Evolutionary conservation across 176 grass and related monocot genomes (phyloP), one percentile per base, ranked within the genome.

Genomic region (Musa itinerans): DNA sequence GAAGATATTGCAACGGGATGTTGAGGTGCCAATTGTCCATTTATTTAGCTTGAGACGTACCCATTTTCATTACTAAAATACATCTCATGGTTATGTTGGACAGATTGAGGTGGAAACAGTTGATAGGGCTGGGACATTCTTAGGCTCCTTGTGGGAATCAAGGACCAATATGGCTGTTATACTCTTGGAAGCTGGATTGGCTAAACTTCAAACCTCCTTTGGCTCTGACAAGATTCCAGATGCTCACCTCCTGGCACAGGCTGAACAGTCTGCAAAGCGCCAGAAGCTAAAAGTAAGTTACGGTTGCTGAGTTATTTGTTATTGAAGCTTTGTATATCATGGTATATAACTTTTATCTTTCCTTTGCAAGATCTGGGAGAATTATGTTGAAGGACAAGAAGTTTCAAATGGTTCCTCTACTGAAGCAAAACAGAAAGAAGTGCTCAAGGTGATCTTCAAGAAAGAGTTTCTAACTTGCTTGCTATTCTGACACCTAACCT

Each of bases 71-170:
- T 65, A 10, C 43, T 74, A 48, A 69, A 34, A 43, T 81, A 19
- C 68, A 71, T 13, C n/a, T 56, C 80, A 15, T 53, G 22, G 68
- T 65, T 48, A 78, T 68, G 73, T 78, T 70, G n/a, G 73, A 26
- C 86, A 96, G 92, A 95, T 99, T 52, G 95, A 99, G 79, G 86
- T 99, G 27, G 95, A 99, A 83, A 88, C 86, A 50, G 95, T 94
- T 71, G 95, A 99, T 74, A 89, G 86, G 75, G 88, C 88, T 55
- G 95, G 95, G 52, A 99, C 95, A 80, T 99, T 99, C 81, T 87
- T 99, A 76, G 95, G 95, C 43, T 89, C 95, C 54, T 74, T 99
- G 49, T 99, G 88, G 78, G 91, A 99, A 74, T 89, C 91, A 9
- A 94, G 89, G 83, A 94, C 81, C 70, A 99, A 94, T 74, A 78